Base-by-base conservation (phyloP, 2,329 filamentous ascomycete genomes). In the Alternaria sp. region DNA sequence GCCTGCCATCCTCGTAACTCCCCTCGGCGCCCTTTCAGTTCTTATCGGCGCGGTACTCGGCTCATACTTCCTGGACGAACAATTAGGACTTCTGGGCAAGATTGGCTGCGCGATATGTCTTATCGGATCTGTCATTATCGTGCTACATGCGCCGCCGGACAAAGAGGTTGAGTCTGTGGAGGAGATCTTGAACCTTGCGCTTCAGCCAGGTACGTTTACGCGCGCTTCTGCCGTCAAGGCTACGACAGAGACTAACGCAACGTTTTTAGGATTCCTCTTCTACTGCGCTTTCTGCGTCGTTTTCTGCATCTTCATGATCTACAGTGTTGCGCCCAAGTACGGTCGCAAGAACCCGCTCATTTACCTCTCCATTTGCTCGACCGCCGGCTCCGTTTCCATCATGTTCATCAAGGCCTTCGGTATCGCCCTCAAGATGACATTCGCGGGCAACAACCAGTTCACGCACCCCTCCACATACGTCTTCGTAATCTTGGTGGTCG, bases 361-460 rank as follows among this genome's bases (percentile, higher is more conserved):
- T 73, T 99, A 95, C 82, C 90, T 99, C 71, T 97, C 94, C 71
- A 98, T 99, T 73, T 99, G 96, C 86, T 97, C 94, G 55, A 96
- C 94, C 4, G 94, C 97, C 67, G 96, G 96, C 73, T 97, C 94
- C 56, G 91, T 99, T 66, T 98, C 96, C 12, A 95, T 99, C 84
- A 99, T 99, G 96, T 93, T 96, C 30, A 92, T 98, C 81, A 99
- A 99, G 85, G 96, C 96, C 5, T 98, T 99, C 73, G 96, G 96
- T 61, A 97, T 98, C 79, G 96, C 96, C 36, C 85, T 99, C 69
- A 99, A 99, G 83, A 89, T 99, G 76, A 98, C 95, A 0, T 88
- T 99, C 70, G 89, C 87, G 51, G 96, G 95, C 57, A 91, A 96
- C 81, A 99, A 99, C 81, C 96, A 99, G 81, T 97, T 99, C 80